Evolutionary conservation across 2,329 filamentous ascomycete species (phyloP).

Genomic region (Pseudogymnoascus sp.): DNA sequence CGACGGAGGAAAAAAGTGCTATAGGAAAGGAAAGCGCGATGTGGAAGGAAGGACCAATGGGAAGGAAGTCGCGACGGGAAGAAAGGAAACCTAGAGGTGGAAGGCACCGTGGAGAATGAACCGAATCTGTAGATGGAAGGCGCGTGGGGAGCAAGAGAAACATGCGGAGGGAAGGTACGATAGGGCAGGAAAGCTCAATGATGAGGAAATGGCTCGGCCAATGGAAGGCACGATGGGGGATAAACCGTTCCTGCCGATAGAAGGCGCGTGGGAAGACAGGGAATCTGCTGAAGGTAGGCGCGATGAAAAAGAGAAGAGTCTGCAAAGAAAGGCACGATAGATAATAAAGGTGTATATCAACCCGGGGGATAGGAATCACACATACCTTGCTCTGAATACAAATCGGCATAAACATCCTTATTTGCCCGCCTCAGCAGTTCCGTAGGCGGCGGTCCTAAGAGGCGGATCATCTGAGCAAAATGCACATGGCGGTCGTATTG

Average conservation of each 20-base stretch:
- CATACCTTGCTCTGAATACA: neutral
- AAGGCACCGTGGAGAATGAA: neutral
- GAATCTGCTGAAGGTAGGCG: too few relatives aligned
- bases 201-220: neutral
- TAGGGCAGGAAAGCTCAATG: too few relatives aligned
- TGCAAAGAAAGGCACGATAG: too few relatives aligned
- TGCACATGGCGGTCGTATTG: constrained; percentile 32
- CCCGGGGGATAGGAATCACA: too few relatives aligned
- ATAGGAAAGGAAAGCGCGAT: neutral
- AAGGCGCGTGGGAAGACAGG: too few relatives aligned
- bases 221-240: neutral
- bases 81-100: neutral
- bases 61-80: neutral
- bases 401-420: neutral
- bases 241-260: too few relatives aligned
- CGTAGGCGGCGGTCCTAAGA: constrained; percentile 33
- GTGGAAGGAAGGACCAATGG: too few relatives aligned
- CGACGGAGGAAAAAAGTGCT: neutral
- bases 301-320: too few relatives aligned
- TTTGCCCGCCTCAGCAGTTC: constrained; percentile 28
- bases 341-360: too few relatives aligned
- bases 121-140: neutral
- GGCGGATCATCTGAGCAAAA: constrained; percentile 36
- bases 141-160: neutral
- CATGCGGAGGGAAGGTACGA: neutral